Evolutionary conservation across 805 yeast species (phyloP), one percentile per base, ranked within the genome.

Genomic region (Candida lessepsii): DNA sequence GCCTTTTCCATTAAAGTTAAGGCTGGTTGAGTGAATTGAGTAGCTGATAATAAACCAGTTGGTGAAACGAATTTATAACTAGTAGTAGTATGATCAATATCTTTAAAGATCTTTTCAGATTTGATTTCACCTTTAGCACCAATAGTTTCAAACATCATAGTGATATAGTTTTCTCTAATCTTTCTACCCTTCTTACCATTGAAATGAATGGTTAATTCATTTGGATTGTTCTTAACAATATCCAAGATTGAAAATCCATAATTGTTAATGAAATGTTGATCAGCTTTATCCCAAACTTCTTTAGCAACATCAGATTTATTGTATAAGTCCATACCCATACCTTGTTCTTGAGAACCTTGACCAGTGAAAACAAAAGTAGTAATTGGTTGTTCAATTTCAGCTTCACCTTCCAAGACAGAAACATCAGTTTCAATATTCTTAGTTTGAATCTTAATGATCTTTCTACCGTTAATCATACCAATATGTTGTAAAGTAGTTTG

Each of bases 321-420:
- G 67, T 93, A 93, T 61, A 93, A 78, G 66, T 93, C 99, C 99
- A 93, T 93, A 76, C 99, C 99, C 99, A 93, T 93, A 64, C 97
- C 97, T 74, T 95, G 99, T 68, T 95, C 99, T 71, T 93, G 99
- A 46, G 99, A 91, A 66, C 99, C 99, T 76, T 93, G 99, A 61
- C 99, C 99, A 50, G 99, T 93, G 72, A 95, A 93, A 43, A 93
- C 96, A 63, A 86, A 93, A 15, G 99, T 85, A 31, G 98, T 86
- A 39, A 83, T 85, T 24, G 99, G 99, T 72, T 93, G 99, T 56
- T 93, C 98, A 57, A 95, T 90, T 73, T 93, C 99, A 41, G 99
- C 99, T 72, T 88, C 96, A 70, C 98, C 99, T 39, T 76, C 64
- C 54, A 93, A 75, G 15, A 93, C 99, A 28, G 75, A 67, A 45